Evolutionary conservation across 2,329 filamentous ascomycete genomes (phyloP).

Genomic region (Diaporthe citriasiana): DNA sequence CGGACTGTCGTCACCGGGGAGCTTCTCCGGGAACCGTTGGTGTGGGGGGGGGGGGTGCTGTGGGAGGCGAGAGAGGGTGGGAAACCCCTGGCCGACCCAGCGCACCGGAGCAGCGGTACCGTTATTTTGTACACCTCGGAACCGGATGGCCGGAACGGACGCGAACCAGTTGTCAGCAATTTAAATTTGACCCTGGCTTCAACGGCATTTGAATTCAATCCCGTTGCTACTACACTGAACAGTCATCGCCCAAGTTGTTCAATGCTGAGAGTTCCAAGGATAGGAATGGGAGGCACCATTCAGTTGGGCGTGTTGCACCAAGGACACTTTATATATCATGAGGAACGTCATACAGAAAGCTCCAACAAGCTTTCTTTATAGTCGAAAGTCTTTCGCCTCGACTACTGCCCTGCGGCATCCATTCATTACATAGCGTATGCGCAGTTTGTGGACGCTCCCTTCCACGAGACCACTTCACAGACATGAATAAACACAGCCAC

Average conservation of each 20-base stretch:
- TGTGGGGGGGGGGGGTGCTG: slow-evolving; percentile 13
- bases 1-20: slow-evolving; percentile 11
- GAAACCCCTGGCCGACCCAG: slow-evolving; percentile 29
- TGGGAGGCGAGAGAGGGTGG: not conserved
- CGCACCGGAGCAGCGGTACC: slow-evolving; percentile 3
- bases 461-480: too few relatives aligned
- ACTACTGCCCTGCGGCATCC: too few relatives aligned
- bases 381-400: not conserved
- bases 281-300: not conserved
- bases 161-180: not conserved
- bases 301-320: not conserved
- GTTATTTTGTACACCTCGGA: not conserved
- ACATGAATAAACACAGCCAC: too few relatives aligned
- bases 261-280: too few relatives aligned
- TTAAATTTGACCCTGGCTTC: not conserved
- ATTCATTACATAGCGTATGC: too few relatives aligned
- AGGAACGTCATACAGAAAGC: not conserved
- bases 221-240: not conserved
- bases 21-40: not conserved
- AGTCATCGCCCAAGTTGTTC: too few relatives aligned
- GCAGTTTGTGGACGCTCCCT: too few relatives aligned
- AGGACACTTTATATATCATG: not conserved
- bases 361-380: not conserved
- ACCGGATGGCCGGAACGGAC: not conserved
- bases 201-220: not conserved